These are phyloP conservation scores for Rosa chinensis DNA, from an alignment of 306 rosid genomes.

Conservation along the genomic window DNA sequence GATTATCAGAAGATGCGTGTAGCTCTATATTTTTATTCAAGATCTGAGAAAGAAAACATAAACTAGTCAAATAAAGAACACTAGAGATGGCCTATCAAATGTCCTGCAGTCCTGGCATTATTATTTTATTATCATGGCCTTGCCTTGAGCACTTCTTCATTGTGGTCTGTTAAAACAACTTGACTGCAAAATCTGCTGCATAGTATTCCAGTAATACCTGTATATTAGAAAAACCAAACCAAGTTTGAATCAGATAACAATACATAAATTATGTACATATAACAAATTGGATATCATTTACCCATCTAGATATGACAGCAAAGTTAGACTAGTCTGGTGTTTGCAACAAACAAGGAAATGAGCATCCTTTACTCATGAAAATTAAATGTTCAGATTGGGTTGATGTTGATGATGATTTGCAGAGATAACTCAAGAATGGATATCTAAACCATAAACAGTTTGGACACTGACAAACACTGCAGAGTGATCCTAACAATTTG, in stretches of 20 bases:
- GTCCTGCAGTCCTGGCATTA: not conserved
- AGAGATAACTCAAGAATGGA: not conserved
- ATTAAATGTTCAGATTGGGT: not conserved
- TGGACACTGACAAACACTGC: not conserved
- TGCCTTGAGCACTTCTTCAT: constrained; percentile 92
- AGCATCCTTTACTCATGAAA: not conserved
- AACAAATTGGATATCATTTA: not conserved
- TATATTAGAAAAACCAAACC: constrained; percentile 24
- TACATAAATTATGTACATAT: not conserved
- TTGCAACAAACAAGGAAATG: constrained; percentile 2
- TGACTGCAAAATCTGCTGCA: constrained; percentile 80
- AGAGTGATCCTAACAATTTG: not conserved
- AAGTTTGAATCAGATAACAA: not conserved
- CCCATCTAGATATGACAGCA: not conserved
- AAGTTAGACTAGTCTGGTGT: not conserved
- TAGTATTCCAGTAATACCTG: constrained; percentile 84
- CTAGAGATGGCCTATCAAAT: constrained; percentile 23
- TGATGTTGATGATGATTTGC: not conserved
- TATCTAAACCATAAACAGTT: not conserved
- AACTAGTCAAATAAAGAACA: constrained; percentile 29
- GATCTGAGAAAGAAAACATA: constrained; percentile 53
- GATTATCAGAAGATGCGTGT: constrained; percentile 60
- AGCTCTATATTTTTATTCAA: constrained; percentile 77
- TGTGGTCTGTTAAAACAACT: constrained; percentile 84
- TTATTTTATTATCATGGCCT: constrained; percentile 34